These are phyloP conservation scores for Davidsoniella eucalypti DNA, from an alignment of 2,329 filamentous ascomycete species.

Conservation along the genomic window DNA sequence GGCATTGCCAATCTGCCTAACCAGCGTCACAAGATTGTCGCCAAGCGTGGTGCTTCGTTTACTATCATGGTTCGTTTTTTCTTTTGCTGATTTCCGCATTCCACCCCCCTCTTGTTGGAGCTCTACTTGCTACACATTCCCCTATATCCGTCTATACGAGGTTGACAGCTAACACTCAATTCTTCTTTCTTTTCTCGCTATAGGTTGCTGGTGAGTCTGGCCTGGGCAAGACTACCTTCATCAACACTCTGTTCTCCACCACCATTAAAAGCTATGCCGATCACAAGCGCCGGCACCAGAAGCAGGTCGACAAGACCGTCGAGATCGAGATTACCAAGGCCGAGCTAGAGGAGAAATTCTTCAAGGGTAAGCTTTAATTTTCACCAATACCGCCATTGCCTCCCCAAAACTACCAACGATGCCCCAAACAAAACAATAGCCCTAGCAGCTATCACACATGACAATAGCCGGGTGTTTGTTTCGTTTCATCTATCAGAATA, in stretches of 20 bases:
- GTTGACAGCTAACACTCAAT: conserved; percentile 3
- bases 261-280: conserved; percentile 99
- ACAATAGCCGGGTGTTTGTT: background rate
- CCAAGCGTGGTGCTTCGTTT: conserved; percentile 84
- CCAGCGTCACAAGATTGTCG: conserved; percentile 60
- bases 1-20: conserved; percentile 60
- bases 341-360: conserved; percentile 99
- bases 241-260: conserved; percentile 99
- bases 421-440: background rate
- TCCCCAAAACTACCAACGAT: conserved; percentile 14
- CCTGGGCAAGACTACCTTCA: conserved; percentile 98
- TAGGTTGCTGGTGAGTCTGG: conserved; percentile 97
- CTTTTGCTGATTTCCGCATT: background rate
- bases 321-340: conserved; percentile 99
- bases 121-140: background rate
- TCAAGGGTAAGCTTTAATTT: conserved; percentile 59
- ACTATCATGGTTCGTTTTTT: conserved; percentile 75
- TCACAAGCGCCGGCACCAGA: conserved; percentile 96
- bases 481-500: conserved; percentile 4
- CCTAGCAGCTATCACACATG: background rate
- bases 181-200: conserved; percentile 4
- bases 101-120: background rate
- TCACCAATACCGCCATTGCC: background rate
- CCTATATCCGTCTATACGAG: background rate
- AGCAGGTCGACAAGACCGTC: conserved; percentile 99